phyloP scores from a whole-genome alignment of 148 eudicot species.

The Suaeda aralocaspica region DNA sequence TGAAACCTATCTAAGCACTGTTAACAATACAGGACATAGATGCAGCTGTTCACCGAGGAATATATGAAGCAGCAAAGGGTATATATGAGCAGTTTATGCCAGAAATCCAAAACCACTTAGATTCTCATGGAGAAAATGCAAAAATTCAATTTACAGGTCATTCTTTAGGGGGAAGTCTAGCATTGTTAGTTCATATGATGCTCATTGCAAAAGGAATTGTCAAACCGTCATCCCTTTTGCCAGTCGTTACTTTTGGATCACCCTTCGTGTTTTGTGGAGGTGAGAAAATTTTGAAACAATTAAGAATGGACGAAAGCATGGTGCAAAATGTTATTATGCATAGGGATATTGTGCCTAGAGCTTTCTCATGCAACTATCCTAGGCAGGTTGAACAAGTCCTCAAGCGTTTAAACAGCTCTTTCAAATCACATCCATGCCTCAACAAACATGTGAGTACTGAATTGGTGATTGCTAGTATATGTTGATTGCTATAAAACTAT shows the following conservation, averaged over 20 bases:
- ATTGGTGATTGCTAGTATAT: too few species aligned
- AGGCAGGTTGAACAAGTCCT: slow-evolving; percentile 56
- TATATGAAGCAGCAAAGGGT: slow-evolving; percentile 89
- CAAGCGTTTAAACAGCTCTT: slow-evolving; percentile 55
- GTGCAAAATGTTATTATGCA: slow-evolving; percentile 75
- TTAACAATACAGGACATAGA: slow-evolving; percentile 48
- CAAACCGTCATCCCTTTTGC: slow-evolving; percentile 50
- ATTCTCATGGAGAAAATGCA: slow-evolving; percentile 45
- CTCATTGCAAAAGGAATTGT: slow-evolving; percentile 48
- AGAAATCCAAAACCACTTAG: slow-evolving; percentile 51
- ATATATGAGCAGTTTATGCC: slow-evolving; percentile 81
- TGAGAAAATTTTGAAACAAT: slow-evolving; percentile 44
- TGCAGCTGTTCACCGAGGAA: slow-evolving; percentile 84
- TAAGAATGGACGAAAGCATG: slow-evolving; percentile 55
- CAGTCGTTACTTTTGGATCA: slow-evolving; percentile 75
- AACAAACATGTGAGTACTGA: slow-evolving; percentile 59
- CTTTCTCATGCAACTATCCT: slow-evolving; percentile 86
- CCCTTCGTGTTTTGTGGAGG: slow-evolving; percentile 83
- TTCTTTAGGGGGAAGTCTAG: slow-evolving; percentile 83
- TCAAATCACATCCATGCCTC: slow-evolving; percentile 71
- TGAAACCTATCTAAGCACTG: neutral
- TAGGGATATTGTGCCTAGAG: slow-evolving; percentile 88
- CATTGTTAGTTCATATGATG: slow-evolving; percentile 71
- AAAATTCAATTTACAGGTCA: slow-evolving; percentile 81
- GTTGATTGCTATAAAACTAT: too few species aligned